Evolutionary conservation across 2,329 filamentous ascomycete species (phyloP).

Genomic region (Aspergillus caelatus): DNA sequence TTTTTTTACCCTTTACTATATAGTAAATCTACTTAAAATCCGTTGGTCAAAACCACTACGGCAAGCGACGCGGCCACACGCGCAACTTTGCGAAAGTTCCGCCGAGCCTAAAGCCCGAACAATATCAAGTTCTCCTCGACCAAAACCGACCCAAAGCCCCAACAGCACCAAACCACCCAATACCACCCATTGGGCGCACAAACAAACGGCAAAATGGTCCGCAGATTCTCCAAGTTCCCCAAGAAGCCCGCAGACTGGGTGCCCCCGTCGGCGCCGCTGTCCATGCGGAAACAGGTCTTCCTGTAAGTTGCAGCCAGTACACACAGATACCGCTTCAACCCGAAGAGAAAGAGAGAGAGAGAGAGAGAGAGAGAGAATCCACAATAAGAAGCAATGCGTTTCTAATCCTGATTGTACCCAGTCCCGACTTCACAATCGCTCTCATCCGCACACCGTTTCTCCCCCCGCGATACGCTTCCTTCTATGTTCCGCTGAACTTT

Average conservation of each 20-base stretch:
- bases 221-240: slow-evolving; percentile 30
- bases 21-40: neutral
- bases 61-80: slow-evolving; percentile 38
- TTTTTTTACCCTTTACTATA: neutral
- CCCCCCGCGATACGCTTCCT: slow-evolving; percentile 80
- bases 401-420: slow-evolving; percentile 40
- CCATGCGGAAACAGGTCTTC: slow-evolving; percentile 53
- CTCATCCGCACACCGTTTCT: slow-evolving; percentile 73
- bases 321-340: neutral
- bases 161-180: neutral
- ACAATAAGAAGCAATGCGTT: neutral
- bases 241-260: slow-evolving; percentile 30
- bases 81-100: slow-evolving; percentile 39
- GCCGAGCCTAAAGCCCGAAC: slow-evolving; percentile 18
- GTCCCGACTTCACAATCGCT: slow-evolving; percentile 79
- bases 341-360: neutral
- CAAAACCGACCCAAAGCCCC: slow-evolving; percentile 10
- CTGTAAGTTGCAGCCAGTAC: slow-evolving; percentile 50
- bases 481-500: slow-evolving; percentile 87
- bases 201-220: slow-evolving; percentile 31
- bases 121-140: slow-evolving; percentile 4
- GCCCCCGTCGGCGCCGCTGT: slow-evolving; percentile 28
- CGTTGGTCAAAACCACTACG: slow-evolving; percentile 22
- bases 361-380: neutral
- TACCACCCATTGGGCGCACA: neutral